These are phyloP conservation scores for Phlebiopsis gigantea DNA, from an alignment of 768 basidiomycete species.

Conservation along the genomic window DNA sequence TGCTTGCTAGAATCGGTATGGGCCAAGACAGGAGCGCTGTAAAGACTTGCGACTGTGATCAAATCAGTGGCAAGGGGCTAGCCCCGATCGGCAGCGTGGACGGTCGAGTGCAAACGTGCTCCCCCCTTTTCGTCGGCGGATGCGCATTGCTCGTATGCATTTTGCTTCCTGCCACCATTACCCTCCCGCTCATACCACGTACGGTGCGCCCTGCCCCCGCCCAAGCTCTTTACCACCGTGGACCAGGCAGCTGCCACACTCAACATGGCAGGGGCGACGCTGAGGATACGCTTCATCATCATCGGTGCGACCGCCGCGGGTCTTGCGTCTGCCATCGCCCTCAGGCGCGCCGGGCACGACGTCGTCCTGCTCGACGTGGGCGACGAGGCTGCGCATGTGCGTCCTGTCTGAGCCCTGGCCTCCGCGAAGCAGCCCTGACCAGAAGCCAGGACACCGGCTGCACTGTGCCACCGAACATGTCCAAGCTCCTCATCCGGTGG, in stretches of 20 bases:
- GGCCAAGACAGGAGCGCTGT: no score
- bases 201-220: background rate
- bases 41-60: no score
- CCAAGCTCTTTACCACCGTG: background rate
- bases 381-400: slow-evolving; percentile 23
- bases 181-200: background rate
- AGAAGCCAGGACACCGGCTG: background rate
- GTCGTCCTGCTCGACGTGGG: slow-evolving; percentile 30
- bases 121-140: background rate
- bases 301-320: slow-evolving; percentile 31
- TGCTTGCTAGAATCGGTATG: no score
- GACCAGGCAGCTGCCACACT: slow-evolving; percentile 5
- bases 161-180: background rate
- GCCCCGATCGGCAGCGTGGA: background rate
- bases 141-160: background rate
- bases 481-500: slow-evolving; percentile 51
- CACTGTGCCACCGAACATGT: slow-evolving; percentile 50
- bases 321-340: slow-evolving; percentile 30
- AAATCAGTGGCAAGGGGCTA: background rate
- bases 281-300: slow-evolving; percentile 27
- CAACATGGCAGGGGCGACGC: slow-evolving; percentile 4
- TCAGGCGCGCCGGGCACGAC: slow-evolving; percentile 30
- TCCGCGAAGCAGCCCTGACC: background rate
- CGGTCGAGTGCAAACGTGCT: background rate
- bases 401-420: slow-evolving; percentile 6